Base-by-base conservation (phyloP, 345 rosid species). In the Cardamine resedifolia region DNA sequence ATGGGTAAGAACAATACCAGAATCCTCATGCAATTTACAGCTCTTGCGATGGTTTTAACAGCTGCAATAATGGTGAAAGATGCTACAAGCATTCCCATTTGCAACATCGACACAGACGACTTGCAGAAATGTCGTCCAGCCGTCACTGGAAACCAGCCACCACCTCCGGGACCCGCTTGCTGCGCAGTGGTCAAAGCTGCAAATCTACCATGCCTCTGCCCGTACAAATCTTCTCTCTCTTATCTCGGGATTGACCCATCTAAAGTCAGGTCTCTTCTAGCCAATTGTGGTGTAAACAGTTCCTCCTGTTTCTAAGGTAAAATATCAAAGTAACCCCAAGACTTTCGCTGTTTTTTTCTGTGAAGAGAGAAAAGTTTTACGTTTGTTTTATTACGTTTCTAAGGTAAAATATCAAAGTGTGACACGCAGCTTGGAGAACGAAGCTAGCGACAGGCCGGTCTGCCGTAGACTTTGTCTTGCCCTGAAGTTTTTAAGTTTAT, bases 121-220 rank as follows among this genome's bases (percentile, higher is more conserved):
- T 61, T 86, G 66, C 19, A 43, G 6, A 45, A 38, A 24, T 88
- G 93, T 55, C 78, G 76, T 7, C 65, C 84, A 3, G 90, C 88
- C 0, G 80, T 79, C 64, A 79, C 73, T 5, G 88, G 90, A 12
- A 2, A 34, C 59, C 9, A 64, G 1, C 90, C 87, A 3, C 71
- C 78, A 5, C 75, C 58, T 2, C 90, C 88, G 0, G 80, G 74
- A 64, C 50, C 51, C 52, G 28, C 49, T 28, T 86, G 89, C 38
- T 88, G 91, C 18, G 5, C 55, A 11, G 78, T 72, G 21, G 57
- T 80, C 21, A 64, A 51, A 49, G 47, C 55, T 0, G 85, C 82
- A 26, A 52, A 82, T 71, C 62, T 83, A 60, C 23, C 24, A 1
- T 88, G 88, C 53, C 83, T 85, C n/a, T 86, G 89, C 64, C 21